Conservation (phyloP, 345 rosid species). For the Rhodamnia rubescens region DNA sequence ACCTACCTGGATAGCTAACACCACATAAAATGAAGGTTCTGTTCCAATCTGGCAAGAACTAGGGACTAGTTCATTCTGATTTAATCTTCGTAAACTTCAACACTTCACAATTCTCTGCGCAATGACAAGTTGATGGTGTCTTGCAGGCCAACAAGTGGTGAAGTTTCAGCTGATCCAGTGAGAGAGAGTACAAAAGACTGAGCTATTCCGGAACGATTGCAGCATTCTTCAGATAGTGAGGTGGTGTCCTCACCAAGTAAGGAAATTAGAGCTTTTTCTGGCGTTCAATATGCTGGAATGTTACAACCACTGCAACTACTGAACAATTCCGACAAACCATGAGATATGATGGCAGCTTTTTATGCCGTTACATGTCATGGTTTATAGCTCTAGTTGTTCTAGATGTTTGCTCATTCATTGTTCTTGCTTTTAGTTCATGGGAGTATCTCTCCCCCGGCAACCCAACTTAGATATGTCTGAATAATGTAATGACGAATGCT, state of each 20-base stretch:
- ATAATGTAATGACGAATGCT: neutral
- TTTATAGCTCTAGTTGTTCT: neutral
- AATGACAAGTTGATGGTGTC: neutral
- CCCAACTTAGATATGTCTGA: neutral
- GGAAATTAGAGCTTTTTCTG: neutral
- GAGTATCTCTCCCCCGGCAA: neutral
- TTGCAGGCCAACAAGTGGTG: slow-evolving; percentile 1
- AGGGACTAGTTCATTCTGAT: neutral
- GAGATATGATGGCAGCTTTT: neutral
- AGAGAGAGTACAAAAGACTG: slow-evolving; percentile 41
- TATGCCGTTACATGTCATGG: neutral
- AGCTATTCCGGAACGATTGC: slow-evolving; percentile 4
- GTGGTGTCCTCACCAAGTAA: neutral
- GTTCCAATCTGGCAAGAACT: neutral
- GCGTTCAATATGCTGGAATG: neutral
- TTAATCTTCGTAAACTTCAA: neutral
- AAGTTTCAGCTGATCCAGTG: slow-evolving; percentile 31
- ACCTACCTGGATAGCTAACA: neutral
- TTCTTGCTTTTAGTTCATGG: neutral
- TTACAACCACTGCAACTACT: neutral
- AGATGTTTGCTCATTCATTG: neutral
- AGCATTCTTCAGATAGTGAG: neutral
- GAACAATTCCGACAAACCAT: neutral
- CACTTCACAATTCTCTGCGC: neutral
- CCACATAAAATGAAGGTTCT: neutral